Conservation (phyloP, 2,329 filamentous ascomycete genomes). For the Eutypella sp. region DNA sequence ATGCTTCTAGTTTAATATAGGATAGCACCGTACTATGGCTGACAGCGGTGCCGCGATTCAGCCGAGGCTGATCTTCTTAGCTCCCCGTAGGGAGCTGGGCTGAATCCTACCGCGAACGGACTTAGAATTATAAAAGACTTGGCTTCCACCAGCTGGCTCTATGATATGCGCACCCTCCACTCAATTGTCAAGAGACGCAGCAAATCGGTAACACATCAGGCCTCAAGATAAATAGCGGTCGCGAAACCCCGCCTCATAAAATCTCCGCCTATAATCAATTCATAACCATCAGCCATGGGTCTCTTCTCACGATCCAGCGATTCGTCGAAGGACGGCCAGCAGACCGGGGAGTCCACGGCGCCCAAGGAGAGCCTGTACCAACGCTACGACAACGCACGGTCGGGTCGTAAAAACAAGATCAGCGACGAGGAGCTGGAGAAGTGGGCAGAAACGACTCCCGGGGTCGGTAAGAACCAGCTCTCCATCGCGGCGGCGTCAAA, state of each 20-base stretch:
- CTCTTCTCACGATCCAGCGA: background rate
- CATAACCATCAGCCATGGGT: background rate
- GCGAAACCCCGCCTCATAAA: background rate
- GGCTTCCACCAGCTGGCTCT: too few relatives aligned
- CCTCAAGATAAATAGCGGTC: too few relatives aligned
- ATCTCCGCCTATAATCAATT: background rate
- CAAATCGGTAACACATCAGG: too few relatives aligned
- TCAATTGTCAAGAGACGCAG: too few relatives aligned
- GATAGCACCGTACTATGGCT: too few relatives aligned
- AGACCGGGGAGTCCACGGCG: background rate
- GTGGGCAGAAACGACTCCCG: slow-evolving; percentile 34
- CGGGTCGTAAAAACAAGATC: slow-evolving; percentile 17
- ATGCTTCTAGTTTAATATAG: too few relatives aligned
- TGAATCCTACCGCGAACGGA: too few relatives aligned
- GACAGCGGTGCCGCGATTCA: too few relatives aligned
- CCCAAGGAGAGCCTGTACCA: slow-evolving; percentile 6
- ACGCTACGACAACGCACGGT: slow-evolving; percentile 16
- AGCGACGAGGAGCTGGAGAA: slow-evolving; percentile 33
- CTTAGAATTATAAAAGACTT: too few relatives aligned
- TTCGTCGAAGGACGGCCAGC: background rate
- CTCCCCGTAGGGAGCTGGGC: too few relatives aligned
- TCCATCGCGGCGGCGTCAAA: background rate
- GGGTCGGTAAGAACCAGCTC: slow-evolving; percentile 27
- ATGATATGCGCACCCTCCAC: too few relatives aligned
- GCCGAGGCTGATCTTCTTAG: too few relatives aligned